Percentiles rank a stretch among this genome's conserved stretches.
These are phyloP conservation scores for Suillus discolor DNA, from an alignment of 768 basidiomycete species.

Conservation along the genomic window DNA sequence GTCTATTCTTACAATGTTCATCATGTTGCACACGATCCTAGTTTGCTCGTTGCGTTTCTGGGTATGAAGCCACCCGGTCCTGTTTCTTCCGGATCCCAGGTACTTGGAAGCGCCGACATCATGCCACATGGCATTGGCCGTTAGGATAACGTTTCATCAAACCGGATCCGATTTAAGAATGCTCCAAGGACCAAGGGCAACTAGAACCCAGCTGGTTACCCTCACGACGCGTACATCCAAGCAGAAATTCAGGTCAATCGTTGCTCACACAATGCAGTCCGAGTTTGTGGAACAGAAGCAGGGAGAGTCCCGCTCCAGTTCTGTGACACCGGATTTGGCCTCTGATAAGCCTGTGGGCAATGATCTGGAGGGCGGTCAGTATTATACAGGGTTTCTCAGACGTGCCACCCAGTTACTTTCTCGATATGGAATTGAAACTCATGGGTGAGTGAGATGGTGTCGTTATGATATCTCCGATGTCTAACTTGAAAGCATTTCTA, in stretches of 20 bases:
- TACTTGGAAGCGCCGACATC: too few relatives aligned
- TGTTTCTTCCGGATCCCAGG: too few relatives aligned
- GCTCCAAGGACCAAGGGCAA: neutral
- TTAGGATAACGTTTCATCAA: too few relatives aligned
- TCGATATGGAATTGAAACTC: constrained; percentile 43
- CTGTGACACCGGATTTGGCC: neutral
- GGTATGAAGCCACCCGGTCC: too few relatives aligned
- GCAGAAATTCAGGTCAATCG: neutral
- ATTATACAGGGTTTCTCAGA: constrained; percentile 15
- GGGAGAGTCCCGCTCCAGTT: neutral
- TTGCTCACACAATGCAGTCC: neutral
- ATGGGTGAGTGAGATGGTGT: constrained; percentile 33
- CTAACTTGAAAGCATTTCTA: neutral
- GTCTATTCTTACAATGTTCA: too few relatives aligned
- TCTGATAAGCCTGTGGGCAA: neutral
- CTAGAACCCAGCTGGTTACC: neutral
- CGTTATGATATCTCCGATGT: neutral
- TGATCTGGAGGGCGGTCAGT: neutral
- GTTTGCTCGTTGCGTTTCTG: too few relatives aligned
- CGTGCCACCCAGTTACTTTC: constrained; percentile 31
- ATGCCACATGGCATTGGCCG: too few relatives aligned
- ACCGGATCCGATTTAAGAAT: neutral
- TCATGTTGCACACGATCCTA: too few relatives aligned
- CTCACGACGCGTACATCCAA: neutral
- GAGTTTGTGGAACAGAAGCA: neutral